phyloP scores from a whole-genome alignment of 2,329 filamentous ascomycete species.

The Harringtonia lauricola region DNA sequence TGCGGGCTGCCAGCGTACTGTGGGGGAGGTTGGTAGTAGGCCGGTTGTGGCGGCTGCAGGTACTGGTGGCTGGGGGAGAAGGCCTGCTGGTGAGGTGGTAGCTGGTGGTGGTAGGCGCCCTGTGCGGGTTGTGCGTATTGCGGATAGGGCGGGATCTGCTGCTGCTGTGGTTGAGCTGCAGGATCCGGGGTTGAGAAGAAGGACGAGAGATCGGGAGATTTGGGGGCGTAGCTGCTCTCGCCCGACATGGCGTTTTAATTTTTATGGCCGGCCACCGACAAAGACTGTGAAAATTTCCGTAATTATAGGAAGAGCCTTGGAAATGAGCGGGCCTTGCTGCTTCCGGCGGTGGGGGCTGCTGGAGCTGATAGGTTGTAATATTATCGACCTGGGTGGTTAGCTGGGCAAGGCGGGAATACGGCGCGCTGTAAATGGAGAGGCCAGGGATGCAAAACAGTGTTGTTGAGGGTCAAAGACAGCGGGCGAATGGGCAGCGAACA shows the following conservation, averaged over 20 bases:
- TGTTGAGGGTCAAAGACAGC: too few species aligned
- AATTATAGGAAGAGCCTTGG: too few species aligned
- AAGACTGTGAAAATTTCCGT: not conserved
- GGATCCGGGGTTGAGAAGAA: constrained; percentile 31
- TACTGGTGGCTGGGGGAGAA: constrained; percentile 4
- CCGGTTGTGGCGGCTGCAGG: constrained; percentile 12
- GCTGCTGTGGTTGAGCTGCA: constrained; percentile 15
- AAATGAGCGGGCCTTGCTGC: too few species aligned
- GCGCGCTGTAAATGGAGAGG: too few species aligned
- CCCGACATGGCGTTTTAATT: constrained; percentile 33
- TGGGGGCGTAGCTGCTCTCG: constrained; percentile 42
- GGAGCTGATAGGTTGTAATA: too few species aligned
- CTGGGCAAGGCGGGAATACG: too few species aligned
- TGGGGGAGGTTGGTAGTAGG: constrained; percentile 11
- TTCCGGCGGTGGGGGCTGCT: not conserved
- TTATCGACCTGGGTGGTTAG: too few species aligned
- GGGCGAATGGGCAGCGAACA: too few species aligned
- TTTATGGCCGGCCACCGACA: not conserved
- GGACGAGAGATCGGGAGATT: constrained; percentile 48
- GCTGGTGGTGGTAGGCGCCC: constrained; percentile 4
- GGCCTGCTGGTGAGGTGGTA: constrained; percentile 12
- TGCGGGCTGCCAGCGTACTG: not conserved
- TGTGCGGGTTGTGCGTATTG: constrained; percentile 15
- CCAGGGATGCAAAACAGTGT: too few species aligned
- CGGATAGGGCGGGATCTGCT: constrained; percentile 16